Evolutionary conservation across 23 red algal genomes (phyloP).

Genomic region (Cyanidiococcus yangmingshanensis): DNA sequence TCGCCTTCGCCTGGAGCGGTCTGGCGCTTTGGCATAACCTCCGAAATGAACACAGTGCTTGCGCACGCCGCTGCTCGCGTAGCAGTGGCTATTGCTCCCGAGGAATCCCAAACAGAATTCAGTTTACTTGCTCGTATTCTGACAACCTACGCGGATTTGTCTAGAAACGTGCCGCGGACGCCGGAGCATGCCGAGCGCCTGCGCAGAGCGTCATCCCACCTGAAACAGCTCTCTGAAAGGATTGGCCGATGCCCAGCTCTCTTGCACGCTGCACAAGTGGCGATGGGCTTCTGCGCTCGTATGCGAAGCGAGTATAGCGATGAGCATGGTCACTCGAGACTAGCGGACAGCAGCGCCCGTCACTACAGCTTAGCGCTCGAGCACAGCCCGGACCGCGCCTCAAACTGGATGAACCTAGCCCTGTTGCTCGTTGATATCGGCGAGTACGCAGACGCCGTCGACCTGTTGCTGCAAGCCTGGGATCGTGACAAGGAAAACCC

Average conservation of each 20-base stretch:
- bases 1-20: neutral
- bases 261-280: neutral
- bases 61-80: neutral
- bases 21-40: neutral
- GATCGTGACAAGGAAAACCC: neutral
- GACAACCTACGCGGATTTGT: neutral
- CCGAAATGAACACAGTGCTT: neutral
- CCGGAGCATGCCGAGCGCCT: neutral
- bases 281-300: neutral
- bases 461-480: constrained; percentile 14
- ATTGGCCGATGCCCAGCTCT: neutral
- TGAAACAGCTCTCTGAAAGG: neutral
- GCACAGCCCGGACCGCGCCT: neutral
- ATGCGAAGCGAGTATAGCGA: neutral
- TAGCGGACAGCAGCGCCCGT: neutral
- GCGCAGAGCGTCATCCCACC: neutral
- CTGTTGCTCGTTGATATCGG: constrained; percentile 11
- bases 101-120: neutral
- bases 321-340: neutral
- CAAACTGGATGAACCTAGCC: neutral
- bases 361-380: neutral
- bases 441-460: constrained; percentile 13
- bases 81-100: neutral
- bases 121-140: neutral
- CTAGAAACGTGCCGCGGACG: neutral